These are phyloP conservation scores for Tolypocladium tundrense DNA, from an alignment of 2,329 filamentous ascomycete species.

Conservation along the genomic window DNA sequence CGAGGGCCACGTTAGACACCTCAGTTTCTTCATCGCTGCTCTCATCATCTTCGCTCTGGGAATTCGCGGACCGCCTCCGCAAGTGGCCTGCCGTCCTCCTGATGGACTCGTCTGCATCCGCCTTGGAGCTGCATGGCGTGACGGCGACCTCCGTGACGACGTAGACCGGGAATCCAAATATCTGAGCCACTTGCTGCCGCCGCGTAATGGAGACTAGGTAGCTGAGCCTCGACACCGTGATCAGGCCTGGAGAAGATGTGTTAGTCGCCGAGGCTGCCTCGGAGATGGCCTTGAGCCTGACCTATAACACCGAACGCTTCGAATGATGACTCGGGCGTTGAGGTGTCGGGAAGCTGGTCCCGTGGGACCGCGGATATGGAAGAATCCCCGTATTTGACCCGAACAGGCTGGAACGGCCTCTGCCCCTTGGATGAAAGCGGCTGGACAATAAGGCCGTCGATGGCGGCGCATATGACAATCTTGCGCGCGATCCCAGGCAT, in stretches of 20 bases:
- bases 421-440: constrained; percentile 53
- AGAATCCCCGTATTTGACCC: constrained; percentile 60
- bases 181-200: constrained; percentile 79
- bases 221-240: constrained; percentile 69
- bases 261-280: background rate
- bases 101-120: constrained; percentile 65
- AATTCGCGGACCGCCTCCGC: constrained; percentile 25
- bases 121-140: constrained; percentile 73
- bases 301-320: constrained; percentile 52
- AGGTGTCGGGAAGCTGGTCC: constrained; percentile 33
- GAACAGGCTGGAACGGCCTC: constrained; percentile 45
- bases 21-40: constrained; percentile 38
- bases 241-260: constrained; percentile 49
- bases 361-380: constrained; percentile 31
- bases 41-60: constrained; percentile 30
- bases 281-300: constrained; percentile 18
- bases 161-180: constrained; percentile 74
- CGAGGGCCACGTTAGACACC: constrained; percentile 19
- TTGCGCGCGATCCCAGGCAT: constrained; percentile 78
- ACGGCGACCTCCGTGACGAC: constrained; percentile 80
- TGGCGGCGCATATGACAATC: constrained; percentile 67
- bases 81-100: constrained; percentile 42
- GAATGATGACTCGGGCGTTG: constrained; percentile 38
- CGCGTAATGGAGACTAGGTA: constrained; percentile 82
- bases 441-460: constrained; percentile 75